Base-by-base conservation (phyloP, 139 green algal species). In the Bryopsis sp. region DNA sequence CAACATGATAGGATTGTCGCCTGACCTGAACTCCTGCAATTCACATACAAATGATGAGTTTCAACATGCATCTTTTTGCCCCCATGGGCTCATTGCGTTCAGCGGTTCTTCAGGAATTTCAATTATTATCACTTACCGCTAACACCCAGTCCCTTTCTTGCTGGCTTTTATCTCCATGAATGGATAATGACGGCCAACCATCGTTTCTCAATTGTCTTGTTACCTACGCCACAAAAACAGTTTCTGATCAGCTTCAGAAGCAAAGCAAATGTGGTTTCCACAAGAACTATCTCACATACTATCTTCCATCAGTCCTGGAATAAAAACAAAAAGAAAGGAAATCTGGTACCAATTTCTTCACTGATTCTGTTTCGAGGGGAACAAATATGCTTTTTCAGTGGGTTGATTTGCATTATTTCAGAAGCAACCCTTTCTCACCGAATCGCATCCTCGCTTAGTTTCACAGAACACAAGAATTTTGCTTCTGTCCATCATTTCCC, bases 151-250 rank as follows among this genome's bases (percentile, higher is more conserved):
- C 90, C n/a, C 93, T 78, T 77, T 97, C 93, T 34, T 87, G 79
- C 82, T 98, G 93, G 32, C 72, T 84, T 80, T 97, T 98, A 81
- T 97, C 93, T 31, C 93, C 93, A 75, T 95, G 90, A 69, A 95
- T 87, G 34, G 84, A 87, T 15, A 95, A 78, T 8, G 89, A 86
- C 11, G 88, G 87, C 81, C 84, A 95, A 48, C 86, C 84, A 60
- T 96, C 91, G 62, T 72, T 86, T 36, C 92, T 80, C 72, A 98
- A 78, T 68, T 88, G 80, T 34, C 86, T 74, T 1, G 88, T 94
- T 33, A 97, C 73, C 72, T 86, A 78, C 50, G 58, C 36, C 31
- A 59, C 33, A 46, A 19, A 11, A 54, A 19, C 11, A 11, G 19
- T 19, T 54, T 54, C 43, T 54, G 19, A 54, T 54, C 15, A 54